Conservation (phyloP, 176 grass and related monocot genomes). For the Juncus effusus region DNA sequence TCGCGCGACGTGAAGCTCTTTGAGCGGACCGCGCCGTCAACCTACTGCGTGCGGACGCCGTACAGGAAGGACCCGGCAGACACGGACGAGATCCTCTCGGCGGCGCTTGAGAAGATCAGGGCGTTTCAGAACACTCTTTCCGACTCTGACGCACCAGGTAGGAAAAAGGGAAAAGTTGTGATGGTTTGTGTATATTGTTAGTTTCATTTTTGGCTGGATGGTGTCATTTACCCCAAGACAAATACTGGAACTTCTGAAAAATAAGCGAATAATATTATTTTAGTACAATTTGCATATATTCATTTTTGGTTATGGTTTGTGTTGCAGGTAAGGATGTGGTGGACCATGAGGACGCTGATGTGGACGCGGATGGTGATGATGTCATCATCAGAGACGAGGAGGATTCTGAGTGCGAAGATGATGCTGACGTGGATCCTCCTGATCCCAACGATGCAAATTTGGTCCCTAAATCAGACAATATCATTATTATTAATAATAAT, state of each 20-base stretch:
- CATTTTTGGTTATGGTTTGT: constrained; percentile 18
- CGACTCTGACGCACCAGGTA: constrained; percentile 69
- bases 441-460: constrained; percentile 63
- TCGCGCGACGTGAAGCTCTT: constrained; percentile 92
- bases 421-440: constrained; percentile 59
- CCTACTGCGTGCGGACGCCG: constrained; percentile 81
- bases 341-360: constrained; percentile 26
- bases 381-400: constrained; percentile 78
- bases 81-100: constrained; percentile 56
- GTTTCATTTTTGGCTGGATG: no score
- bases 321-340: constrained; percentile 26
- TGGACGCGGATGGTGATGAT: constrained; percentile 39
- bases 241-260: no score
- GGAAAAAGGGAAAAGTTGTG: constrained; percentile 38
- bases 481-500: neutral
- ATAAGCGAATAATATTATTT: no score
- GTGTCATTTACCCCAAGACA: no score
- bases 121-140: constrained; percentile 62
- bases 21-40: constrained; percentile 88
- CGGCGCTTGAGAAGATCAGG: constrained; percentile 82
- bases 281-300: no score
- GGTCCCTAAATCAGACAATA: constrained; percentile 44
- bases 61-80: constrained; percentile 89
- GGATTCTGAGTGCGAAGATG: constrained; percentile 82
- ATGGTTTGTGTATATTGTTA: neutral